phyloP scores from a whole-genome alignment of 2,329 filamentous ascomycete species.

The Chaetothyriales sp. region DNA sequence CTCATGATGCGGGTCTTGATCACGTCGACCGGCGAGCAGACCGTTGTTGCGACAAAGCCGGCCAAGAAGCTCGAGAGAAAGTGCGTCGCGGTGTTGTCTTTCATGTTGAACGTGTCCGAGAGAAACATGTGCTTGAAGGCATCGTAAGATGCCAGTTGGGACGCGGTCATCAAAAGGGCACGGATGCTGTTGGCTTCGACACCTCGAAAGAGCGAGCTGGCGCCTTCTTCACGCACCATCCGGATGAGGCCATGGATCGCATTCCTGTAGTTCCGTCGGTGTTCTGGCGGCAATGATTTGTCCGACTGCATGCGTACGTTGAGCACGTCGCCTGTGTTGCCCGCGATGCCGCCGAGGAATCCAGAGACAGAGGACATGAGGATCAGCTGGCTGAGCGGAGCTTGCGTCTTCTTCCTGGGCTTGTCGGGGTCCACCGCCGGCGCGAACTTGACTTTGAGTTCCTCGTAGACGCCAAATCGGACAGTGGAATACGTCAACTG shows the following conservation, averaged over 20 bases:
- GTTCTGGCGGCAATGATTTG: constrained; percentile 55
- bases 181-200: constrained; percentile 51
- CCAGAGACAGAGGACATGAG: constrained; percentile 73
- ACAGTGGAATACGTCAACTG: constrained; percentile 94
- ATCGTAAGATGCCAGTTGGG: constrained; percentile 51
- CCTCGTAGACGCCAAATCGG: constrained; percentile 91
- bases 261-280: constrained; percentile 79
- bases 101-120: constrained; percentile 34
- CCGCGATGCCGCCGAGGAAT: constrained; percentile 74
- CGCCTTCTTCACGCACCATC: constrained; percentile 78
- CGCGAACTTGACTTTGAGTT: constrained; percentile 62
- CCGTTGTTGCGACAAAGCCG: constrained; percentile 52
- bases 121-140: constrained; percentile 47
- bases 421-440: constrained; percentile 30
- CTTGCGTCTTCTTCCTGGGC: constrained; percentile 25
- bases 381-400: constrained; percentile 63
- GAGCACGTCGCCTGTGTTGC: constrained; percentile 89
- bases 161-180: constrained; percentile 53
- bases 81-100: constrained; percentile 46
- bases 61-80: constrained; percentile 49
- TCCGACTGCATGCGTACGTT: constrained; percentile 99
- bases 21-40: constrained; percentile 54
- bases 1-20: constrained; percentile 56
- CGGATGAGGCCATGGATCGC: constrained; percentile 73
- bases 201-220: constrained; percentile 62